Base-by-base conservation (phyloP, 2,329 filamentous ascomycete species). In the Nemania serpens region DNA sequence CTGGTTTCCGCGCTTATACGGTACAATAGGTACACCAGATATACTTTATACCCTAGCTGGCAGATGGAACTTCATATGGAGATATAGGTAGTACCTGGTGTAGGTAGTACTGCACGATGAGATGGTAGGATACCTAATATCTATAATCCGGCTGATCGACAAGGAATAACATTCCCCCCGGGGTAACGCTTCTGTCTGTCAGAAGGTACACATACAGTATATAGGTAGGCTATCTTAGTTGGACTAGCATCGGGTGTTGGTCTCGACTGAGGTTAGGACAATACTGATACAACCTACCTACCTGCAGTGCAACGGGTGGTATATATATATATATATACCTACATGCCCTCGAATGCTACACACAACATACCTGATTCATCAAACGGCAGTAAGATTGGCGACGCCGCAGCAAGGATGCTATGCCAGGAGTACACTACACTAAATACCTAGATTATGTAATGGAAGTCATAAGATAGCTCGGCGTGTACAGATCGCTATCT, bases 1-100 rank as follows among this genome's bases (percentile, higher is more conserved):
- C 48, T 56, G 46, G 53, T 45, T 7, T 46, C 57, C 52, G 57
- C 45, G 39, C 54, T 42, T 51, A 45, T 49, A 60, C 48, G n/a
- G 39, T 49, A 60, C 48, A 18, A n/a, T 20, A 50, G 34, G 50
- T 39, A 46, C 46, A 29, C 25, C 7, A 29, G 4, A 3, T 29
- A 29, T 29, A 29, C n/a, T n/a, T n/a, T n/a, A n/a, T n/a, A n/a
- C n/a, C n/a, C n/a, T n/a, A 7, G 25, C 25, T 29, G 25, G 25
- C 25, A 29, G 25, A 29, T 29, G 7, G 25, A 29, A 29, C 25
- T 29, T 29, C 25, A 29, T n/a, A n/a, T n/a, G n/a, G n/a, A 29
- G 4, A 29, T 29, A 7, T 29, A 29, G 25, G 7, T 3, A 29
- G 7, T 29, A 29, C 25, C 25, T 29, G 4, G 7, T 29, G 25